Evolutionary conservation across 306 rosid genomes (phyloP).

Genomic region (Sindora glabra): DNA sequence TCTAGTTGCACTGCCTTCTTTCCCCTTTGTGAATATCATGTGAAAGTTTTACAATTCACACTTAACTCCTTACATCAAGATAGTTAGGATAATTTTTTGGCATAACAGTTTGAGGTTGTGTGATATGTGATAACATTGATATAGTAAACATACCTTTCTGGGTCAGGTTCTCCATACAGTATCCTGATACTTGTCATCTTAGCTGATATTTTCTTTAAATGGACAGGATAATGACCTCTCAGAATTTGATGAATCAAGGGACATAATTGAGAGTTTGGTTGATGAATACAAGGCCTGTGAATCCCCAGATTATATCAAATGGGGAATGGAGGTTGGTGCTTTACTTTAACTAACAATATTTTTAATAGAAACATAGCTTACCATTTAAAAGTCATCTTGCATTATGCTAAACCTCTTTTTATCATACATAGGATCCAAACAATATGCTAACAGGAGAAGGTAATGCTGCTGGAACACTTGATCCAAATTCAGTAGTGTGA

Average conservation of each 20-base stretch:
- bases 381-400: too few relatives aligned
- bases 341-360: conserved; percentile 9
- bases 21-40: neutral
- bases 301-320: conserved; percentile 97
- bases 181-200: conserved; percentile 11
- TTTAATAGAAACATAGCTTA: too few relatives aligned
- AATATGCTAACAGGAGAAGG: conserved; percentile 75
- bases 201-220: conserved; percentile 14
- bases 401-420: conserved; percentile 4
- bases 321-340: conserved; percentile 96
- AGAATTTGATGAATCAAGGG: conserved; percentile 98
- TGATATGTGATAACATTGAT: neutral
- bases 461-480: conserved; percentile 69
- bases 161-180: conserved; percentile 6
- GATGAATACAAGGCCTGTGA: conserved; percentile 98
- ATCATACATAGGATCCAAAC: conserved; percentile 63
- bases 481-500: conserved; percentile 58
- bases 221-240: conserved; percentile 98
- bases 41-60: neutral
- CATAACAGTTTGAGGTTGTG: neutral
- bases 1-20: neutral
- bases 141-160: conserved; percentile 2
- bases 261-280: conserved; percentile 86
- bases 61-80: neutral
- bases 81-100: neutral